Conservation (phyloP, 2,329 filamentous ascomycete genomes). For the Penicillium sp. region DNA sequence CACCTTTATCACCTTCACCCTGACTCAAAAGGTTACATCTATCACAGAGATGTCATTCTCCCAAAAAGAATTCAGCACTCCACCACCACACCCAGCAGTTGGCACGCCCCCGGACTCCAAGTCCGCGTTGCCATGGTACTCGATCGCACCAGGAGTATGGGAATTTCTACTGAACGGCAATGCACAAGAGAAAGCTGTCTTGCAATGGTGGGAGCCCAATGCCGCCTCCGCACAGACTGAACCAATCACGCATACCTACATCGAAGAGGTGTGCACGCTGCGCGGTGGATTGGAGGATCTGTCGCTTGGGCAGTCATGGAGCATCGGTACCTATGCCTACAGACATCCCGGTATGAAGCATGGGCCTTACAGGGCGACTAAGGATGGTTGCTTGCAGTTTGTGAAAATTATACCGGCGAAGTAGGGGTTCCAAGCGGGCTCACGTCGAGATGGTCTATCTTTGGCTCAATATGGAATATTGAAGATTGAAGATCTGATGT, state of each 20-base stretch:
- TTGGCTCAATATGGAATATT: too few relatives aligned
- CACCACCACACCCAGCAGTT: conserved; percentile 19
- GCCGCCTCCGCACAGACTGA: conserved; percentile 26
- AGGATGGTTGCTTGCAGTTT: conserved; percentile 41
- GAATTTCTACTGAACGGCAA: conserved; percentile 42
- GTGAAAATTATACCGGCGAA: conserved; percentile 16
- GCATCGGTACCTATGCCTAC: conserved; percentile 43
- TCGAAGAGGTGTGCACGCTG: conserved; percentile 43
- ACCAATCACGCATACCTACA: conserved; percentile 40
- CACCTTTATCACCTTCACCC: not conserved
- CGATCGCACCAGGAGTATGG: conserved; percentile 37
- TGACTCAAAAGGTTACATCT: not conserved
- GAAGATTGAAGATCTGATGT: not conserved
- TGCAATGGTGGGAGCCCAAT: conserved; percentile 43
- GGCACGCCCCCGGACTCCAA: conserved; percentile 17
- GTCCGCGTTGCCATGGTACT: conserved; percentile 20
- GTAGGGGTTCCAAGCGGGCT: not conserved
- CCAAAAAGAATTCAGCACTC: conserved; percentile 28
- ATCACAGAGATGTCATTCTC: conserved; percentile 15
- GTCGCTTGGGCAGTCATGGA: conserved; percentile 32
- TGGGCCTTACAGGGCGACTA: conserved; percentile 39
- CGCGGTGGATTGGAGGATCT: conserved; percentile 40
- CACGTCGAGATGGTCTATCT: too few relatives aligned
- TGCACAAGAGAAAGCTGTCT: conserved; percentile 28
- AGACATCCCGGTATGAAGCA: conserved; percentile 44